Evolutionary conservation across 768 basidiomycete genomes (phyloP), one percentile per base, ranked within the genome.

Genomic region (Mycena venus): DNA sequence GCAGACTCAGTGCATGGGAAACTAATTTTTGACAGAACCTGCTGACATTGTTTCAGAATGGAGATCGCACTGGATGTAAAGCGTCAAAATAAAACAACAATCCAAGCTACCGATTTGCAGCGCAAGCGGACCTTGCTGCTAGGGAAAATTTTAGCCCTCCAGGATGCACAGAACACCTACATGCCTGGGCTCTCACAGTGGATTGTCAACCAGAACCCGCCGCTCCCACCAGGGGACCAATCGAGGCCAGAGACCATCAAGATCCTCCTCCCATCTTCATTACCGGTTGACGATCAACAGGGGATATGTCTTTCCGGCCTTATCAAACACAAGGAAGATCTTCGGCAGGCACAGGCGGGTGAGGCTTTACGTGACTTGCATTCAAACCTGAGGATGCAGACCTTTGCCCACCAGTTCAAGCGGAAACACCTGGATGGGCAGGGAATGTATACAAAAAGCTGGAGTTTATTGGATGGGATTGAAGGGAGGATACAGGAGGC

Each of bases 181-280:
- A 67, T 67, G 65, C 65, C 65, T 3, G 65, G 65, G 14, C 15
- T 67, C 25, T 3, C 15, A 0, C 32, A 29, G 4, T 47, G 36
- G 49, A 23, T 67, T 0, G 51, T 9, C 4, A 29, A 42, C 11
- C 40, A 67, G 34, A 25, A 19, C 3, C 51, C 65, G 5, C 49
- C 36, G 7, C 44, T 44, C 11, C 27, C 40, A 0, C 58, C 17
- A 65, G 71, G 17, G 75, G 79, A 47, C n/a, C 36, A 17, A 49
- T 15, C 60, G 15, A 62, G 29, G 19, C 60, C 60, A 14, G 60
- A 62, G 11, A 62, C 60, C 17, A 62, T 72, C 11, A 65, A 40
- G 7, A 61, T 81, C 1, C 73, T 68, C 32, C 68, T 81, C 2
- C 80, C 81, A 1, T 80, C 80, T 3, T 66, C 76, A 1, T 63